Percentiles rank a stretch among this genome's conserved stretches.
Evolutionary conservation across 1,284 basidiomycete genomes (phyloP).

Genomic region (Boletellus sp.): DNA sequence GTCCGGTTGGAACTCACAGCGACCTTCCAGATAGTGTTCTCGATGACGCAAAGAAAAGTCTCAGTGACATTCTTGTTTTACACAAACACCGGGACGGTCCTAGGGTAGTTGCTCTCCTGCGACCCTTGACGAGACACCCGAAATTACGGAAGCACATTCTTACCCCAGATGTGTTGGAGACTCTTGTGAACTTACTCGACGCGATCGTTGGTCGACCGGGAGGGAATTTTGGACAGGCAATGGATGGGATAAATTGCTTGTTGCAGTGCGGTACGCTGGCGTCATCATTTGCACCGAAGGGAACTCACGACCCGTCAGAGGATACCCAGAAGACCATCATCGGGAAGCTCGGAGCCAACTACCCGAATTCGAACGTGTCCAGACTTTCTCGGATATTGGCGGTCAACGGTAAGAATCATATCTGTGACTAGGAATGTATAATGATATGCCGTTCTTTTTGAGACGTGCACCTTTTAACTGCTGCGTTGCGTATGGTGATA

Average conservation of each 20-base stretch:
- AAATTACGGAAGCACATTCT: constrained; percentile 15
- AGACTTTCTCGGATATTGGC: constrained; percentile 19
- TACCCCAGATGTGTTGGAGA: constrained; percentile 14
- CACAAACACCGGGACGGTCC: constrained; percentile 16
- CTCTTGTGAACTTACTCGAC: constrained; percentile 17
- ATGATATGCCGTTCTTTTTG: not conserved
- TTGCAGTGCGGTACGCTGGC: constrained; percentile 19
- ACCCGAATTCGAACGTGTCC: not conserved
- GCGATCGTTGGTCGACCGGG: not conserved
- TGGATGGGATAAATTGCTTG: constrained; percentile 24
- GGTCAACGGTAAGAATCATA: constrained; percentile 6
- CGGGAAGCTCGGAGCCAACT: constrained; percentile 6
- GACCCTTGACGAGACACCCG: constrained; percentile 17
- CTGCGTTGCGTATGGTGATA: constrained; percentile 20
- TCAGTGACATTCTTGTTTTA: constrained; percentile 10
- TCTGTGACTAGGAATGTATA: not conserved
- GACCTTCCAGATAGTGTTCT: constrained; percentile 3
- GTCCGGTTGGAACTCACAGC: not conserved
- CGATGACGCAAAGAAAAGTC: constrained; percentile 3
- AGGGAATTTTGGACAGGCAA: constrained; percentile 18
- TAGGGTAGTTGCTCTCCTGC: constrained; percentile 24
- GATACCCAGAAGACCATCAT: constrained; percentile 7
- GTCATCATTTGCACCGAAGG: not conserved
- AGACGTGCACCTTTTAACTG: constrained; percentile 13
- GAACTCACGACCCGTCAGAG: constrained; percentile 7